Evolutionary conservation across 1,284 basidiomycete species (phyloP).

Genomic region (Boletus sp.): DNA sequence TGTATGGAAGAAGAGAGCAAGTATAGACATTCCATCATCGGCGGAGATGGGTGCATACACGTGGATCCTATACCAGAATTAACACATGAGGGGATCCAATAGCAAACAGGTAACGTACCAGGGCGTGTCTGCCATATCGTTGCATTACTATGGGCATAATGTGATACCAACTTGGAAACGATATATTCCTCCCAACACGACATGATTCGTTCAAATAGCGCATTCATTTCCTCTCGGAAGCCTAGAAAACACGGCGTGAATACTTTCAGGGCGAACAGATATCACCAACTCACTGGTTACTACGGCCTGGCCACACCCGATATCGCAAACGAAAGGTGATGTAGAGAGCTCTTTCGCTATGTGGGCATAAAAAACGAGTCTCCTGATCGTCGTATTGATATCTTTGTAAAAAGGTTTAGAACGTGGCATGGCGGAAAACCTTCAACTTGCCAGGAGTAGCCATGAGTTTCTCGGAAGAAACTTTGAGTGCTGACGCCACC

Average conservation of each 20-base stretch:
- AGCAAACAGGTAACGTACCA: slow-evolving; percentile 14
- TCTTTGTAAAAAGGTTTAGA: slow-evolving; percentile 21
- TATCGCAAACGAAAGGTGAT: slow-evolving; percentile 41
- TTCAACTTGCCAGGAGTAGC: slow-evolving; percentile 36
- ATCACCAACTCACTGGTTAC: slow-evolving; percentile 38
- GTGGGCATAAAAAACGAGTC: slow-evolving; percentile 43
- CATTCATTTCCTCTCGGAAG: slow-evolving; percentile 41
- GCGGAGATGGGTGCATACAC: slow-evolving; percentile 47
- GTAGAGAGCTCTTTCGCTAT: slow-evolving; percentile 43
- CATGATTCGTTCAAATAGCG: slow-evolving; percentile 44
- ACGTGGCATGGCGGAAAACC: neutral
- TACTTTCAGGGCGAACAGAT: neutral
- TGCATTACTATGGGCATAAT: slow-evolving; percentile 23
- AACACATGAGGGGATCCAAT: slow-evolving; percentile 8
- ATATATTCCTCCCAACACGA: slow-evolving; percentile 49
- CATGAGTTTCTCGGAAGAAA: slow-evolving; percentile 32
- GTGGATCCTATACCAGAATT: slow-evolving; percentile 19
- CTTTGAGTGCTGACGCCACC: slow-evolving; percentile 41
- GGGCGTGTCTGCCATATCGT: neutral
- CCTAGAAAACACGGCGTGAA: slow-evolving; percentile 33
- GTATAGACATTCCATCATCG: slow-evolving; percentile 54
- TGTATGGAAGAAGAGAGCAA: slow-evolving; percentile 54
- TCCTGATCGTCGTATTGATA: slow-evolving; percentile 22
- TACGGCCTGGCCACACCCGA: slow-evolving; percentile 42
- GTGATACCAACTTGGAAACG: slow-evolving; percentile 36